phyloP scores from a whole-genome alignment of 148 eudicot genomes.

The Vaccinium darrowii region DNA sequence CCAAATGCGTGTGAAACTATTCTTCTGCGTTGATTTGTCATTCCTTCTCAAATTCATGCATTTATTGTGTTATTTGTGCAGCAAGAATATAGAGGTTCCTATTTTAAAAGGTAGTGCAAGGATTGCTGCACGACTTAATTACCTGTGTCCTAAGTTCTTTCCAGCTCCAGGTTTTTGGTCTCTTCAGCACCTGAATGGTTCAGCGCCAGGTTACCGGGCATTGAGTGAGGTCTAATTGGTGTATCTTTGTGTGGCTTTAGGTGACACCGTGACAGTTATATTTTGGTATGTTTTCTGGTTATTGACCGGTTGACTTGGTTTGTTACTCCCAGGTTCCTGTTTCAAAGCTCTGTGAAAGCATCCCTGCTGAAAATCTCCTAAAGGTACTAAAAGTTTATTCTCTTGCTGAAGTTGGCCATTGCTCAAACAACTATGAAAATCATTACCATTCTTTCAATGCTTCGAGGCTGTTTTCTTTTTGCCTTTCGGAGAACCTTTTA shows the following conservation, averaged over 20 bases:
- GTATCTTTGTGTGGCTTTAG: neutral
- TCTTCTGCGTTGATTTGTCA: conserved; percentile 4
- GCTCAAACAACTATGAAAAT: neutral
- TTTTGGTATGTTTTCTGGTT: conserved; percentile 5
- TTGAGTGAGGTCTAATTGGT: conserved; percentile 47
- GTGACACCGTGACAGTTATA: neutral
- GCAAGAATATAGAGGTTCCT: conserved; percentile 80
- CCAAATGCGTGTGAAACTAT: neutral
- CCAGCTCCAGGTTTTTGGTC: conserved; percentile 95
- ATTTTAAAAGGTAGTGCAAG: conserved; percentile 82
- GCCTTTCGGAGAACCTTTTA: neutral
- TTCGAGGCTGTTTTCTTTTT: neutral
- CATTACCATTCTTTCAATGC: neutral
- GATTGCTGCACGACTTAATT: conserved; percentile 81
- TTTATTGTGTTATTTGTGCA: conserved; percentile 30
- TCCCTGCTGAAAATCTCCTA: conserved; percentile 85
- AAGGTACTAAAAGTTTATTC: conserved; percentile 52
- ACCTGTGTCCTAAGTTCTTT: conserved; percentile 82
- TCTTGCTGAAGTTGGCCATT: neutral
- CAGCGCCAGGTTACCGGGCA: conserved; percentile 23
- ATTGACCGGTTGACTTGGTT: conserved; percentile 23
- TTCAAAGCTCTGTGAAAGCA: conserved; percentile 26
- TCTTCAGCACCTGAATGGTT: conserved; percentile 27
- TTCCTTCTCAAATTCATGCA: neutral
- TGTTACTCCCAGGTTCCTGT: conserved; percentile 42